A percentile compares a stretch with the other conserved stretches of the same genome.
Conservation (phyloP, 768 basidiomycete genomes). For the Leucocoprinus birnbaumii region DNA sequence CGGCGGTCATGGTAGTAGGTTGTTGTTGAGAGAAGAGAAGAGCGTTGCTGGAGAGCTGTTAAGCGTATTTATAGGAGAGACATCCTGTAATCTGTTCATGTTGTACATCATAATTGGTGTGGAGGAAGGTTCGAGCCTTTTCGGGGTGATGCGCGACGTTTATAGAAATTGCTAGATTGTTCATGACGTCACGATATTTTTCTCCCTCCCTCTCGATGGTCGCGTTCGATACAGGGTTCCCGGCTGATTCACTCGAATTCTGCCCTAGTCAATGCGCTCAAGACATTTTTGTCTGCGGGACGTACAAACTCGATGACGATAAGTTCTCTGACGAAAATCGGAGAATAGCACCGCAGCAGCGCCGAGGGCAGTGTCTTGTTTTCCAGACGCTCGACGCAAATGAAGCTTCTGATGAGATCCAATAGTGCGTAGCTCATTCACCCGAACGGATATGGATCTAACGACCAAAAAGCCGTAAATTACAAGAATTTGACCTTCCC, state of each 20-base stretch:
- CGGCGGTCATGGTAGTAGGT: slow-evolving; percentile 41
- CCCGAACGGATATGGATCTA: not conserved
- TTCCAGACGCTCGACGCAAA: slow-evolving; percentile 40
- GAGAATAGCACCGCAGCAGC: slow-evolving; percentile 20
- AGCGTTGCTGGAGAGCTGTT: not conserved
- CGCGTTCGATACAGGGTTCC: slow-evolving; percentile 64
- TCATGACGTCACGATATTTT: slow-evolving; percentile 4
- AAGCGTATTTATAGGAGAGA: slow-evolving; percentile 4
- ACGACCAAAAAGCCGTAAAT: slow-evolving; percentile 57
- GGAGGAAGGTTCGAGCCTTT: not conserved
- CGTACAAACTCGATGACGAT: slow-evolving; percentile 72
- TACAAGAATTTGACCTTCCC: slow-evolving; percentile 70
- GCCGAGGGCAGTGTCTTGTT: slow-evolving; percentile 74
- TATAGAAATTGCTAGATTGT: not conserved
- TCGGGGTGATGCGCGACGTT: not conserved
- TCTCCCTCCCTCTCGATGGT: slow-evolving; percentile 4
- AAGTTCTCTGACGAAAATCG: slow-evolving; percentile 10
- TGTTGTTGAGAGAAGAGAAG: no score
- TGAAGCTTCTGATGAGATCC: slow-evolving; percentile 18
- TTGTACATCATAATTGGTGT: not conserved
- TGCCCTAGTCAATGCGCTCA: slow-evolving; percentile 64
- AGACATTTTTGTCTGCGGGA: slow-evolving; percentile 82
- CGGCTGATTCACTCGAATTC: slow-evolving; percentile 91
- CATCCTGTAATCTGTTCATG: not conserved
- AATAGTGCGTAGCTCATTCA: slow-evolving; percentile 29